phyloP scores from a whole-genome alignment of 768 basidiomycete species.

The Boletus bicolor region DNA sequence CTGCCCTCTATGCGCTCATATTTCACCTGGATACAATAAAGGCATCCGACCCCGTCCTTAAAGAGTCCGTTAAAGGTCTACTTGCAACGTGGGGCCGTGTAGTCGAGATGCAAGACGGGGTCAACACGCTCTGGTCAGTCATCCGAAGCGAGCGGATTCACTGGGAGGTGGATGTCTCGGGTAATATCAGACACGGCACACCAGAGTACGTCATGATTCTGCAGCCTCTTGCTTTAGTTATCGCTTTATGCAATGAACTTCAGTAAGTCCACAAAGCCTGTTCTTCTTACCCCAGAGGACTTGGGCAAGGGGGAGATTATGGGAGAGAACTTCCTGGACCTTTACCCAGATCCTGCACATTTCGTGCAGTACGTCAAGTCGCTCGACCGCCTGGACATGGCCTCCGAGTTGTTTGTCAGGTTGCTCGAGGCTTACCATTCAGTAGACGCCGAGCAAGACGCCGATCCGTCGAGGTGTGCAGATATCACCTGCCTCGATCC shows the following conservation, averaged over 20 bases:
- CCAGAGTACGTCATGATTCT: constrained; percentile 39
- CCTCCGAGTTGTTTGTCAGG: constrained; percentile 69
- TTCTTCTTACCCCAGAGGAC: constrained; percentile 54
- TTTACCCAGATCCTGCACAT: constrained; percentile 74
- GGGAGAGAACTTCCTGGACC: constrained; percentile 52
- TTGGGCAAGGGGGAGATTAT: constrained; percentile 36
- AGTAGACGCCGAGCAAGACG: constrained; percentile 17
- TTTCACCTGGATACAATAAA: constrained; percentile 51
- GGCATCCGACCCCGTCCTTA: constrained; percentile 62
- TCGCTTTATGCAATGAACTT: constrained; percentile 2
- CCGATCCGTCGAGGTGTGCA: constrained; percentile 24
- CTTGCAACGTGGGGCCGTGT: constrained; percentile 77
- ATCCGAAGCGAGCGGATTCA: constrained; percentile 46
- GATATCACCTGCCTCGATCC: background rate
- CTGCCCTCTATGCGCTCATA: constrained; percentile 62
- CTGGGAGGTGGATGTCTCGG: constrained; percentile 58
- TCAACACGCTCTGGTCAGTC: constrained; percentile 57
- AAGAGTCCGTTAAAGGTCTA: constrained; percentile 56
- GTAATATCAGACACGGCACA: constrained; percentile 40
- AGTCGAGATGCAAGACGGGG: constrained; percentile 48
- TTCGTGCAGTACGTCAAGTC: constrained; percentile 64
- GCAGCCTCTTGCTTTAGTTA: background rate
- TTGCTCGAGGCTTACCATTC: constrained; percentile 67
- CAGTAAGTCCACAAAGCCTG: constrained; percentile 30
- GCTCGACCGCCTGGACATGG: constrained; percentile 65